Evolutionary conservation across 116 monocot genomes (phyloP).

Genomic region (Thalassia testudinum): DNA sequence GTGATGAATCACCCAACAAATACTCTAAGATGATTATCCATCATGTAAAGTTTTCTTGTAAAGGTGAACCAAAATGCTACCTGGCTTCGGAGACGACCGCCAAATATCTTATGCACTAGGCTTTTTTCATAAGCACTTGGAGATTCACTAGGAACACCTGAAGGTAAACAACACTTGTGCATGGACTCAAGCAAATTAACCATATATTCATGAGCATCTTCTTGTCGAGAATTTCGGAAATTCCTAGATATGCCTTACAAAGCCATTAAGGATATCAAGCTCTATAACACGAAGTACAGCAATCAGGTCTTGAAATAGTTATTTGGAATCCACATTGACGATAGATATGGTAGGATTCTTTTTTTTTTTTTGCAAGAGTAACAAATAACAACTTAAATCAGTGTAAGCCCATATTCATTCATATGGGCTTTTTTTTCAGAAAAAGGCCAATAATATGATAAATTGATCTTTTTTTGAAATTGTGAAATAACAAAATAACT

Average conservation of each 20-base stretch:
- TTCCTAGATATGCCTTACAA: constrained; percentile 73
- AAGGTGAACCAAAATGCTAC: constrained; percentile 14
- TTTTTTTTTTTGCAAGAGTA: no score
- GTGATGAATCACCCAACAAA: neutral
- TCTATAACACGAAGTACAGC: no score
- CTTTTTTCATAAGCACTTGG: constrained; percentile 93
- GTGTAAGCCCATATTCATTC: no score
- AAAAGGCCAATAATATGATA: no score
- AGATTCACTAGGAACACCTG: constrained; percentile 79
- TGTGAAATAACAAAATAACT: neutral
- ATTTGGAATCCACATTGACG: no score
- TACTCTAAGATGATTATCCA: no score
- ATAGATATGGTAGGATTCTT: no score
- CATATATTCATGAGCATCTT: constrained; percentile 99
- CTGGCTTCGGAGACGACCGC: constrained; percentile 93
- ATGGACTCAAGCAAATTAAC: constrained; percentile 92
- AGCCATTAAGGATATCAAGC: constrained; percentile 9
- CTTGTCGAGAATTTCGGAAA: constrained; percentile 88
- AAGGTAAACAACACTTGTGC: constrained; percentile 97
- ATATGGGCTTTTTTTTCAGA: no score
- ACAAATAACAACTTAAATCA: no score
- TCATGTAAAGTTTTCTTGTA: no score
- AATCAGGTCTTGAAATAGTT: no score
- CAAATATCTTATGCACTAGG: constrained; percentile 96
- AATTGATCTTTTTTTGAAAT: no score